phyloP scores from a whole-genome alignment of 108 stramenopile species.

The Epithemia pelagica region DNA sequence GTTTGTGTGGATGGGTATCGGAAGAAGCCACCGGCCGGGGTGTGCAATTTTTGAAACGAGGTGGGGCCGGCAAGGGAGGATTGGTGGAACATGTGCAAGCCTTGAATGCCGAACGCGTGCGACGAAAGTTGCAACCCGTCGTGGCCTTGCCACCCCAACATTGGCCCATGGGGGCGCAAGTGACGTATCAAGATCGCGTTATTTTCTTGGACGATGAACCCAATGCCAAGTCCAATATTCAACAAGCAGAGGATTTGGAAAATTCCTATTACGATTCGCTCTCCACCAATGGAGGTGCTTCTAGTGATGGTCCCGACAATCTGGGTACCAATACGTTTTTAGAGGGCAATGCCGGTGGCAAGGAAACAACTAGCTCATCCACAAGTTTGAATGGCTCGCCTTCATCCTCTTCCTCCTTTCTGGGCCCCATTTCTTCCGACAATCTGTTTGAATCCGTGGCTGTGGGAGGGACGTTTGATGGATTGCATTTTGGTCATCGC shows the following conservation, averaged over 20 bases:
- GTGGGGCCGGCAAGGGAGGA: constrained; percentile 58
- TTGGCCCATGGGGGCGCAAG: constrained; percentile 59
- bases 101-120: constrained; percentile 62
- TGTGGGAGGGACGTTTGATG: constrained; percentile 91
- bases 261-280: constrained; percentile 12
- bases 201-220: constrained; percentile 73
- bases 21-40: constrained; percentile 42
- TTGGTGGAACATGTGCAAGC: constrained; percentile 60
- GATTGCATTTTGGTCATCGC: constrained; percentile 90
- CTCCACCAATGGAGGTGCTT: not conserved
- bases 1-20: constrained; percentile 73
- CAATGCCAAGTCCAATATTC: constrained; percentile 32
- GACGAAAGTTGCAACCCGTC: constrained; percentile 39
- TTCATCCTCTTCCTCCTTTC: constrained; percentile 13
- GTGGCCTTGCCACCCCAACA: constrained; percentile 40
- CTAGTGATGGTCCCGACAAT: constrained; percentile 3
- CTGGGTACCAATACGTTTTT: too few relatives aligned
- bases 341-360: not conserved
- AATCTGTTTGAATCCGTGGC: constrained; percentile 66
- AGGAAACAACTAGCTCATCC: not conserved
- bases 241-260: constrained; percentile 28
- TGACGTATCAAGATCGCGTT: constrained; percentile 39
- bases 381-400: constrained; percentile 6
- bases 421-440: constrained; percentile 46
- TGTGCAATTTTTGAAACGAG: constrained; percentile 22